Evolutionary conservation across 257 asterid genomes (phyloP), one percentile per base, ranked within the genome.

Genomic region (Nicotiana noctiflora): DNA sequence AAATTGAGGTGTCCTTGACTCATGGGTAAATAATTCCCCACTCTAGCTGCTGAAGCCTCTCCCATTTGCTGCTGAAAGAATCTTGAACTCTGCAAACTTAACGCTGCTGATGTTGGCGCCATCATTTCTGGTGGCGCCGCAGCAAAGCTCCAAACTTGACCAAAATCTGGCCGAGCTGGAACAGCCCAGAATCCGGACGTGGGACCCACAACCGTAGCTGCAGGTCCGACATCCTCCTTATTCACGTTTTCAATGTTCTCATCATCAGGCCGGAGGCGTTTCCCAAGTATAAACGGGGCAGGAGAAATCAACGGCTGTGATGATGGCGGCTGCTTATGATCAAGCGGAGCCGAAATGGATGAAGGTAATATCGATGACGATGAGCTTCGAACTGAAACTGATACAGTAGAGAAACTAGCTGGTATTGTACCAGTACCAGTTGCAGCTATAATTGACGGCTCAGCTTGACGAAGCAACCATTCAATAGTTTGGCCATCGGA

Each of bases 391-490:
- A 60, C 37, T n/a, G 82, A 53, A 15, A 82, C 62, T 2, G 88
- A 82, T 19, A 84, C 81, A 19, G 90, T 78, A 0, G 99, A 95
- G 90, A 95, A 95, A 9, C 90, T 86, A 3, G 99, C 97, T 1
- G 99, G 99, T 1, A 97, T 95, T 1, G 97, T 95, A 17, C 98
- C 98, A 18, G 97, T 93, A 13, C 99, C 98, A 23, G 99, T 95
- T 59, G 99, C 98, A 0, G 98, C 98, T 31, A 93, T 92, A 64
- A 95, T 95, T 9, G 99, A 95, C 1, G 98, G 99, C 88, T 95
- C 99, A 1, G 99, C 99, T 81, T 95, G 99, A 4, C 98, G 93
- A 59, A 95, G 97, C 19, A 95, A 95, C 99, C 98, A 95, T 88
- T 95, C 99, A 2, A 95, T 95, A 32, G 99, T 95, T 87, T 92